Conservation (phyloP, 2,329 filamentous ascomycete species). For the Xylaria sp. region DNA sequence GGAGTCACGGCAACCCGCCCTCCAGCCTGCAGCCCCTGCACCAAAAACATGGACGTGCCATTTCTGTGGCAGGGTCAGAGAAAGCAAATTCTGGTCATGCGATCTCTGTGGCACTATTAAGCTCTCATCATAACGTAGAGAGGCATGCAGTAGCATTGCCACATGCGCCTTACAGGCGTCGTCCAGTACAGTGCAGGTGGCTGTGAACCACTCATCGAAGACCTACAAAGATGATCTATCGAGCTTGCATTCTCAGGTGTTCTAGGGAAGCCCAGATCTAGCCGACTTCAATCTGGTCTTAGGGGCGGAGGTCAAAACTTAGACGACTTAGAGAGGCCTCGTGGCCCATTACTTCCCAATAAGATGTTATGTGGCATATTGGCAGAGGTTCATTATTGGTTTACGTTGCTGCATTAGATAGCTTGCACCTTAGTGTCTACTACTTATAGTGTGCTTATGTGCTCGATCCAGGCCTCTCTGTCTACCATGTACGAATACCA, state of each 20-base stretch:
- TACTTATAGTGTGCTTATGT: background rate
- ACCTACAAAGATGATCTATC: background rate
- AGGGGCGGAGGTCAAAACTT: no score
- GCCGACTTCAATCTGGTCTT: background rate
- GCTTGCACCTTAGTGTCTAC: background rate
- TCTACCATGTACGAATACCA: background rate
- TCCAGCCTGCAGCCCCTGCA: conserved; percentile 32
- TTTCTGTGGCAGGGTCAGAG: conserved; percentile 63
- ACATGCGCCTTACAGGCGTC: no score
- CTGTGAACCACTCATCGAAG: background rate
- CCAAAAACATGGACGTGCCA: conserved; percentile 61
- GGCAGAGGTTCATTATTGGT: background rate
- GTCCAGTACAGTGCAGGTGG: background rate
- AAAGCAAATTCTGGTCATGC: conserved; percentile 68
- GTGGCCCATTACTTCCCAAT: background rate
- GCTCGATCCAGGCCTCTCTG: background rate
- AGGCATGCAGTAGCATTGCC: background rate
- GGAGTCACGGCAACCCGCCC: conserved; percentile 23
- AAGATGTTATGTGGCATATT: background rate
- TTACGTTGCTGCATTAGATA: background rate
- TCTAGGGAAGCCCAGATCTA: background rate
- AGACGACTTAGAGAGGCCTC: background rate
- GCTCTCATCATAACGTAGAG: conserved; percentile 37
- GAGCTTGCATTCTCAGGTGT: background rate
- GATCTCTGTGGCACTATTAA: conserved; percentile 66